Percentiles rank a stretch among this genome's conserved stretches.
Evolutionary conservation across 2,329 filamentous ascomycete genomes (phyloP).

Genomic region (Hypoxylon sp.): DNA sequence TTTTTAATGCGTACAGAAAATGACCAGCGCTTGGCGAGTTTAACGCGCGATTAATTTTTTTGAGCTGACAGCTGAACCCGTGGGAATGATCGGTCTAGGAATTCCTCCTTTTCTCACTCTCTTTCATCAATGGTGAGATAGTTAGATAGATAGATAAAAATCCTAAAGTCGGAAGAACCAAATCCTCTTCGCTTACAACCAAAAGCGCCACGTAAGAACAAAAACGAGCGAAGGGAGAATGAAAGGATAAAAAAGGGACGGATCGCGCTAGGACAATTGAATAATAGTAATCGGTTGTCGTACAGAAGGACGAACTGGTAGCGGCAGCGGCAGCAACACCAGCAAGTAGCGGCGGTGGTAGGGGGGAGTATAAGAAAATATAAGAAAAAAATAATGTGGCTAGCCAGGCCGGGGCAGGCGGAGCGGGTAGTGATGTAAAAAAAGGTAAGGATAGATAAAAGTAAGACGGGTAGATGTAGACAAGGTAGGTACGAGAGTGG

Average conservation of each 20-base stretch:
- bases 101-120: constrained; percentile 10
- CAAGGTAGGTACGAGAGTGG: constrained; percentile 13
- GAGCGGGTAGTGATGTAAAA: constrained; percentile 40
- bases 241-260: constrained; percentile 13
- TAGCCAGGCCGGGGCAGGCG: constrained; percentile 38
- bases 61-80: constrained; percentile 48
- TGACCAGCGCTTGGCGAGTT: constrained; percentile 51
- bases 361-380: constrained; percentile 32
- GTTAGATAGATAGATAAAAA: too few relatives aligned
- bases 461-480: constrained; percentile 27
- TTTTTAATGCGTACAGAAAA: constrained; percentile 37
- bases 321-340: not conserved
- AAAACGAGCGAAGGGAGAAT: constrained; percentile 12
- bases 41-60: constrained; percentile 55
- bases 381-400: constrained; percentile 37
- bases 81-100: constrained; percentile 43
- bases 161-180: constrained; percentile 6
- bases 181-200: constrained; percentile 11
- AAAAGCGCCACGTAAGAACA: constrained; percentile 13
- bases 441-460: constrained; percentile 37
- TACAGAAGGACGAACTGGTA: too few relatives aligned
- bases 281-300: constrained; percentile 33
- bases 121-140: constrained; percentile 19
- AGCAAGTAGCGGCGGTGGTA: constrained; percentile 8
- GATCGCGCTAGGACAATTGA: constrained; percentile 24